These are phyloP conservation scores for Sporothrix euskadiensis DNA, from an alignment of 2,329 filamentous ascomycete genomes.

Conservation along the genomic window DNA sequence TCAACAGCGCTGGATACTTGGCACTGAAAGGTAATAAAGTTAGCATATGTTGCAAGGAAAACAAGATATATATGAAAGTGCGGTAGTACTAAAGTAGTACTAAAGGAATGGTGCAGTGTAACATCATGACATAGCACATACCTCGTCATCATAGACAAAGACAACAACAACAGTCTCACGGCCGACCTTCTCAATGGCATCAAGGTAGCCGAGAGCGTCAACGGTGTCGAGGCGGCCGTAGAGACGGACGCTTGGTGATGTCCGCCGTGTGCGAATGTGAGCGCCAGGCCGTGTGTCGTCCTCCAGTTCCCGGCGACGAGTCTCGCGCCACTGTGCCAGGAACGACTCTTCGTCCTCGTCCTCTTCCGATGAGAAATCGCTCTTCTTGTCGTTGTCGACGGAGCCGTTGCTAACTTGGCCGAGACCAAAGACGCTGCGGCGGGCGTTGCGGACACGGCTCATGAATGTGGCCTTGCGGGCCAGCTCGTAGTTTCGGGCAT, in stretches of 20 bases:
- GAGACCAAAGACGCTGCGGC: constrained; percentile 57
- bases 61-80: background rate
- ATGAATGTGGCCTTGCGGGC: constrained; percentile 60
- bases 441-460: constrained; percentile 53
- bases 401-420: constrained; percentile 39
- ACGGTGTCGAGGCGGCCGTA: constrained; percentile 82
- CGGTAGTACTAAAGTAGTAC: background rate
- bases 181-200: constrained; percentile 88
- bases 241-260: constrained; percentile 72
- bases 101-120: constrained; percentile 5
- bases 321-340: constrained; percentile 81
- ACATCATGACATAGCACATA: constrained; percentile 52
- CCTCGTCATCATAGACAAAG: constrained; percentile 86
- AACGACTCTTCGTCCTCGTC: constrained; percentile 76
- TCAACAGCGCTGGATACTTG: constrained; percentile 78
- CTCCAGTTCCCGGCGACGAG: constrained; percentile 75
- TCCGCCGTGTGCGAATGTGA: constrained; percentile 61
- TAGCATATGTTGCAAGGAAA: constrained; percentile 33
- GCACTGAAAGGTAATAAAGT: constrained; percentile 57
- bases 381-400: constrained; percentile 41
- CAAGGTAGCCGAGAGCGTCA: constrained; percentile 89
- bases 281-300: constrained; percentile 49
- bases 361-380: constrained; percentile 45
- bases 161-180: constrained; percentile 84
- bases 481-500: constrained; percentile 74